phyloP scores from a whole-genome alignment of 805 yeast species.

The Saturnispora gosingensis region DNA sequence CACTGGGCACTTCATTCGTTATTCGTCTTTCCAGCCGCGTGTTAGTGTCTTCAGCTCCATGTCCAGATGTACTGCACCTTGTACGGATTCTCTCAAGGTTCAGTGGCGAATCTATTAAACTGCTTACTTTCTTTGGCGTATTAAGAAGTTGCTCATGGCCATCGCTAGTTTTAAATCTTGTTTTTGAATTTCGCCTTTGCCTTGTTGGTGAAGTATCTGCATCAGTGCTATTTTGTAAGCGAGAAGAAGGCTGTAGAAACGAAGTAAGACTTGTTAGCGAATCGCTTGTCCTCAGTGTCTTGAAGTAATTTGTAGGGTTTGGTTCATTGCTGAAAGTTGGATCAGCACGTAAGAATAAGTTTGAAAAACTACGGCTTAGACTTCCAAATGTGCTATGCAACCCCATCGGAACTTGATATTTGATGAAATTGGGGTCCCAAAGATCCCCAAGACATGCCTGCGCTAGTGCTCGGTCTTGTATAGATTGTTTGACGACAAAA shows the following conservation, averaged over 20 bases:
- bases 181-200: conserved; percentile 2
- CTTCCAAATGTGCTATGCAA: conserved; percentile 4
- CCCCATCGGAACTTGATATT: neutral
- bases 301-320: neutral
- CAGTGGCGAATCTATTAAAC: neutral
- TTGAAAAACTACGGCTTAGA: conserved; percentile 3
- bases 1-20: neutral
- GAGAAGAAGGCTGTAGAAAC: conserved; percentile 11
- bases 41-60: too few relatives aligned
- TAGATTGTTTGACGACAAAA: conserved; percentile 4
- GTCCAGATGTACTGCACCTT: neutral
- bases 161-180: neutral
- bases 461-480: conserved; percentile 12
- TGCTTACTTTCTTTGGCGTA: neutral
- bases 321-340: neutral
- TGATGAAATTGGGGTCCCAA: conserved; percentile 10
- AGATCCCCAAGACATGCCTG: conserved; percentile 11
- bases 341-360: neutral
- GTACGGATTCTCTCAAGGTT: neutral
- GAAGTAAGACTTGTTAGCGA: conserved; percentile 3
- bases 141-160: neutral
- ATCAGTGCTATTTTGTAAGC: neutral
- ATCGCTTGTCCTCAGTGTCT: neutral
- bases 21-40: neutral
- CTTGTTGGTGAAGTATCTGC: conserved; percentile 8